A percentile compares a stretch with the other conserved stretches of the same genome.
Conservation (phyloP, 2,329 filamentous ascomycete genomes). For the Penicillium corylophilum region DNA sequence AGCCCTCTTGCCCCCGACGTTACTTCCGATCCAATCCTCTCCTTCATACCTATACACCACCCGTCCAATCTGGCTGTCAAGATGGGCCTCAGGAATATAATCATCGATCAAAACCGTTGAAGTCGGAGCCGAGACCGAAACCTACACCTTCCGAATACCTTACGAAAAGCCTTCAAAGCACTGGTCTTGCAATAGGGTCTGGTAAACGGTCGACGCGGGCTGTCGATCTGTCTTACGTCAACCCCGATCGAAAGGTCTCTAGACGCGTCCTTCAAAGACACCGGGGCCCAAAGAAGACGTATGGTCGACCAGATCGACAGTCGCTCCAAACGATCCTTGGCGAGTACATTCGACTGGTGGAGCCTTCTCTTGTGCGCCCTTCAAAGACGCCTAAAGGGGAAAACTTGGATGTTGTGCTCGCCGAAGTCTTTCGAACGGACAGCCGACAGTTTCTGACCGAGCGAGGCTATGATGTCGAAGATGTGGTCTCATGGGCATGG, state of each 20-base stretch:
- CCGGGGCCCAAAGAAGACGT: conserved; percentile 6
- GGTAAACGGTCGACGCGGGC: neutral
- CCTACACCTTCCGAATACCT: conserved; percentile 34
- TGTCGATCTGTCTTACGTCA: conserved; percentile 9
- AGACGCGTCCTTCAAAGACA: neutral
- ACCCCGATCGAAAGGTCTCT: neutral
- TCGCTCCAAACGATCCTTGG: conserved; percentile 39
- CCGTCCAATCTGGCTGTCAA: neutral
- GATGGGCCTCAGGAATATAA: neutral
- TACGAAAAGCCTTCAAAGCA: conserved; percentile 27
- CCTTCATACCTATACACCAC: neutral
- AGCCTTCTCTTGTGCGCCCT: conserved; percentile 26
- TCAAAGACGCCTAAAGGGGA: neutral
- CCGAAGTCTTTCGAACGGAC: conserved; percentile 32
- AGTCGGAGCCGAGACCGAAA: neutral
- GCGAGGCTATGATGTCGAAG: conserved; percentile 36
- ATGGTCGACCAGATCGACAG: conserved; percentile 17
- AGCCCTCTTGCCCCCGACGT: conserved; percentile 2
- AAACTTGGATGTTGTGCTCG: conserved; percentile 28
- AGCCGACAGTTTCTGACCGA: conserved; percentile 30
- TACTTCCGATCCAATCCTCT: conserved; percentile 2
- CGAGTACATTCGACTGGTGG: conserved; percentile 38
- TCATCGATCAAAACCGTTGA: neutral
- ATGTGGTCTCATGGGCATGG: conserved; percentile 50
- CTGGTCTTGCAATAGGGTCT: conserved; percentile 16